A percentile compares a stretch with the other conserved stretches of the same genome.
phyloP scores from a whole-genome alignment of 2,329 filamentous ascomycete genomes.

The Graphilbum ipis-grandicollis region DNA sequence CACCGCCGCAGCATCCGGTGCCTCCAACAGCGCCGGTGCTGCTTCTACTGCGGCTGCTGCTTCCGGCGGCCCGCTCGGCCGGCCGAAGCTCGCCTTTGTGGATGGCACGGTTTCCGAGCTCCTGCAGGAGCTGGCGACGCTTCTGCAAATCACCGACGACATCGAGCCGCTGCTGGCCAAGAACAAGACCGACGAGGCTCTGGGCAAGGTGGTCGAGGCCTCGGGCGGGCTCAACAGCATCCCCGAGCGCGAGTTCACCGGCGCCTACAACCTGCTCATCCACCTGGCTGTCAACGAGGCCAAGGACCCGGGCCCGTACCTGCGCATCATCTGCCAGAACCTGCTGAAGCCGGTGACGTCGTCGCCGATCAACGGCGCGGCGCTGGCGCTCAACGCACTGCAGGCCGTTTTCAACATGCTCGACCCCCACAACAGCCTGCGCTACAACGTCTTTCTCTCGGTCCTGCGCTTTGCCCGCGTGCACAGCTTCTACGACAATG shows the following conservation, averaged over 20 bases:
- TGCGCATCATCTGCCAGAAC: conserved; percentile 77
- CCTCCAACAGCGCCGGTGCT: neutral
- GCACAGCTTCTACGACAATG: conserved; percentile 61
- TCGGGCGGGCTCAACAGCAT: conserved; percentile 63
- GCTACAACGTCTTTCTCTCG: conserved; percentile 80
- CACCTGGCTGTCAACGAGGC: conserved; percentile 21
- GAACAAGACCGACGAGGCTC: conserved; percentile 68
- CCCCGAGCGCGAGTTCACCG: conserved; percentile 91
- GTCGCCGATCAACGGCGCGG: conserved; percentile 69
- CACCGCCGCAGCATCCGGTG: neutral
- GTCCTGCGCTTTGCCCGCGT: conserved; percentile 70
- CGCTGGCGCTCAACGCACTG: conserved; percentile 75
- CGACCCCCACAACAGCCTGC: conserved; percentile 53
- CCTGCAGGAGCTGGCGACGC: conserved; percentile 84
- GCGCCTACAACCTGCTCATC: conserved; percentile 55
- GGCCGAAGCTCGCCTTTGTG: conserved; percentile 50
- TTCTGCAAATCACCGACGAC: conserved; percentile 70
- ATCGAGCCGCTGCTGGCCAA: conserved; percentile 56
- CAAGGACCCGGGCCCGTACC: conserved; percentile 67
- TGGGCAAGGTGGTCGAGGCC: conserved; percentile 77
- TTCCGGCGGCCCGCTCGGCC: conserved; percentile 19
- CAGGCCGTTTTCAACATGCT: conserved; percentile 96
- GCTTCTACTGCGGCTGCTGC: too few relatives aligned
- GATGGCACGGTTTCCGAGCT: conserved; percentile 92
- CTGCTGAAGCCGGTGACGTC: conserved; percentile 74